Conservation (phyloP, 2,329 filamentous ascomycete species). For the Gaeumannomyces tritici region DNA sequence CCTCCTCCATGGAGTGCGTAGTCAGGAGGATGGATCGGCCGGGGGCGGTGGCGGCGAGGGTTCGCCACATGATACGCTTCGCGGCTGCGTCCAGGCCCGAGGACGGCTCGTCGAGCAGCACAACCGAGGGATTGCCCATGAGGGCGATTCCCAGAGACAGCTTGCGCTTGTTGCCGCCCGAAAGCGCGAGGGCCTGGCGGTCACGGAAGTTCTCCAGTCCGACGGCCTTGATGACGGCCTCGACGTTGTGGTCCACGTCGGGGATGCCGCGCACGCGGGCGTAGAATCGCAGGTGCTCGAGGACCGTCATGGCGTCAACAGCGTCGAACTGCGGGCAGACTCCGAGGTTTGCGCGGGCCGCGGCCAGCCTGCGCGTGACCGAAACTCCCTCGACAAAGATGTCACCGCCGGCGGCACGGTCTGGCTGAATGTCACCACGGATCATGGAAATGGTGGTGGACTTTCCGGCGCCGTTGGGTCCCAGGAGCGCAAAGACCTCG, state of each 20-base stretch:
- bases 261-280: constrained; percentile 72
- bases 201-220: constrained; percentile 61
- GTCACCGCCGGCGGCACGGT: constrained; percentile 51
- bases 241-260: constrained; percentile 68
- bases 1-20: constrained; percentile 93
- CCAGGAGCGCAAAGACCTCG: constrained; percentile 81
- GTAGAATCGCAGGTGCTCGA: constrained; percentile 82
- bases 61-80: constrained; percentile 90
- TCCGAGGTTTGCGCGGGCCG: constrained; percentile 69
- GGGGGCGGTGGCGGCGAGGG: constrained; percentile 60
- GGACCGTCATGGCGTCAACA: constrained; percentile 82
- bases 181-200: constrained; percentile 70
- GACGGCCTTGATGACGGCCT: constrained; percentile 69
- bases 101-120: constrained; percentile 82
- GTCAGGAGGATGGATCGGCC: constrained; percentile 81
- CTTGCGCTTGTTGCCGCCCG: constrained; percentile 91
- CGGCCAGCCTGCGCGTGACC: constrained; percentile 60
- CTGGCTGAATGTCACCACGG: constrained; percentile 72
- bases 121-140: constrained; percentile 81
- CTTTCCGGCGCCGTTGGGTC: constrained; percentile 87
- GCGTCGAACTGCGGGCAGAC: constrained; percentile 87
- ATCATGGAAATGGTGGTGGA: constrained; percentile 84
- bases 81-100: constrained; percentile 85
- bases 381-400: constrained; percentile 72
- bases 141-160: constrained; percentile 80